These are phyloP conservation scores for Mycosphaerella sp. DNA, from an alignment of 2,329 filamentous ascomycete species.

Conservation along the genomic window DNA sequence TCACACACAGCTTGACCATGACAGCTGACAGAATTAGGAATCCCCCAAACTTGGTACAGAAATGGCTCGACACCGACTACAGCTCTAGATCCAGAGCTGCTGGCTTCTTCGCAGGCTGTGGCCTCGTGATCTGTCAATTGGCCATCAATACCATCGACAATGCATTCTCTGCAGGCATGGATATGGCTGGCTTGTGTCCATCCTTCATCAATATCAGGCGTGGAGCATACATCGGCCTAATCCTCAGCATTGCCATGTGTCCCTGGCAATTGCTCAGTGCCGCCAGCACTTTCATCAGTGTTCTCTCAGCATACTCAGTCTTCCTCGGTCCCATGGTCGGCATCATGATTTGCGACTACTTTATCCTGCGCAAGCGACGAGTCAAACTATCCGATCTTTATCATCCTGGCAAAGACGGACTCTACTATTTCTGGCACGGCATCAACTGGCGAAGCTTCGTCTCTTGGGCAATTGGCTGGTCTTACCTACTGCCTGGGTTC, in stretches of 20 bases:
- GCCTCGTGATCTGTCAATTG: slow-evolving; percentile 43
- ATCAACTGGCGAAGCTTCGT: slow-evolving; percentile 43
- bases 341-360: slow-evolving; percentile 44
- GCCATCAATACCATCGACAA: slow-evolving; percentile 45
- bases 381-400: slow-evolving; percentile 44
- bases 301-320: slow-evolving; percentile 42
- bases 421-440: slow-evolving; percentile 42
- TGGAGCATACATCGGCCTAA: slow-evolving; percentile 46
- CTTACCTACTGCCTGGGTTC: slow-evolving; percentile 34
- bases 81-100: slow-evolving; percentile 36
- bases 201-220: slow-evolving; percentile 53
- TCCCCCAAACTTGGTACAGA: slow-evolving; percentile 39
- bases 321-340: slow-evolving; percentile 42
- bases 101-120: slow-evolving; percentile 44
- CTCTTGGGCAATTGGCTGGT: slow-evolving; percentile 37
- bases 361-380: slow-evolving; percentile 36
- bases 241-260: slow-evolving; percentile 43
- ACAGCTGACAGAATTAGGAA: slow-evolving; percentile 35
- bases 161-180: slow-evolving; percentile 49
- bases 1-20: slow-evolving; percentile 28
- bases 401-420: slow-evolving; percentile 31
- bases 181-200: slow-evolving; percentile 49
- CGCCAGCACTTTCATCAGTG: slow-evolving; percentile 44
- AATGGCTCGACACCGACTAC: slow-evolving; percentile 35
- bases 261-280: slow-evolving; percentile 49